phyloP scores from a whole-genome alignment of 495 filamentous ascomycete species.

The Neurospora sp. region DNA sequence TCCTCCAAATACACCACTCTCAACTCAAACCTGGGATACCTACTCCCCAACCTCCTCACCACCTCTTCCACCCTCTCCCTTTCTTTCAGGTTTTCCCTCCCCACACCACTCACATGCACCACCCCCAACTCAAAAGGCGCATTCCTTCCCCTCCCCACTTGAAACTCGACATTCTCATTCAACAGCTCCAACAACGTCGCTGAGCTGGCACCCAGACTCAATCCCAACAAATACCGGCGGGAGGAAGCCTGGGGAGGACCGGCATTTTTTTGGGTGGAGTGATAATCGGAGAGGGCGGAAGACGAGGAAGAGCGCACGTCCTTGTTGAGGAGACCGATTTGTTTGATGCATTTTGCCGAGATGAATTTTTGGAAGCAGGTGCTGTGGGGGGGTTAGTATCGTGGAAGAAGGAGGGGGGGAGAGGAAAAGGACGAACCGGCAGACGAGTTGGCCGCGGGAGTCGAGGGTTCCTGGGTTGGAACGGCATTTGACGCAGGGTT shows the following conservation, averaged over 20 bases:
- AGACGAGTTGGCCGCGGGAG: neutral
- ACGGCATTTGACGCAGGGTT: neutral
- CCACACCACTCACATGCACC: constrained; percentile 42
- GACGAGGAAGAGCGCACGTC: constrained; percentile 28
- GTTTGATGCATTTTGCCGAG: constrained; percentile 63
- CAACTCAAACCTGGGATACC: constrained; percentile 53
- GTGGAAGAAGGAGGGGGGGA: neutral
- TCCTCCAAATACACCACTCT: constrained; percentile 45
- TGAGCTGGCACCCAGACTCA: constrained; percentile 80
- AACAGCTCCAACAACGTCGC: constrained; percentile 68
- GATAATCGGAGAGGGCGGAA: constrained; percentile 29
- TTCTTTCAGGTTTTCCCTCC: neutral
- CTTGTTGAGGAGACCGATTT: constrained; percentile 50
- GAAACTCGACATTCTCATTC: constrained; percentile 51
- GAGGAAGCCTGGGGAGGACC: constrained; percentile 19
- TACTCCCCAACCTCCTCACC: constrained; percentile 18
- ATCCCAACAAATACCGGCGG: constrained; percentile 57
- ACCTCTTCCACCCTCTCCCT: neutral
- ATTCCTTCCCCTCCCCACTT: constrained; percentile 42
- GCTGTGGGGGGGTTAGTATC: neutral
- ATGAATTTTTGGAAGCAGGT: constrained; percentile 70
- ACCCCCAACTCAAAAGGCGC: constrained; percentile 57
- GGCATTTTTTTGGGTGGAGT: neutral
- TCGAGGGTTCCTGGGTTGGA: neutral
- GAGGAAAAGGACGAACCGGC: neutral